phyloP scores from a whole-genome alignment of 108 stramenopile species.

The Nitzschia palea region DNA sequence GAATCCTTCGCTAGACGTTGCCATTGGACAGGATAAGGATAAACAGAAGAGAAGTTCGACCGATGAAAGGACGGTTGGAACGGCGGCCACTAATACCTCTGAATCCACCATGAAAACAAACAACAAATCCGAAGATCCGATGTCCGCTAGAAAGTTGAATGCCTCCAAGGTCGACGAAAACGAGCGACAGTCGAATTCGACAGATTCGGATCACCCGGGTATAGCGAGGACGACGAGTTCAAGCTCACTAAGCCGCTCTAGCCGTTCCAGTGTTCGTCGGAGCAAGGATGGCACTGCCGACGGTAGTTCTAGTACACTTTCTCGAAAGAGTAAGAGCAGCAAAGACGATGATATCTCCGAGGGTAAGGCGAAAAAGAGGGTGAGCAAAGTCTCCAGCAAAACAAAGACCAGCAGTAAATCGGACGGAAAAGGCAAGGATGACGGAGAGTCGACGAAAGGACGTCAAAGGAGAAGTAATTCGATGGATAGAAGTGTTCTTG shows the following conservation, averaged over 20 bases:
- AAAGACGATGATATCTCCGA: not conserved
- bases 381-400: not conserved
- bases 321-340: not conserved
- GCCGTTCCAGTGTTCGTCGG: not conserved
- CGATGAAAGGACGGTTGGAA: conserved; percentile 17
- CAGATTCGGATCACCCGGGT: not conserved
- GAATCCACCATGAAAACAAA: conserved; percentile 13
- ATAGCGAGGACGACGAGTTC: not conserved
- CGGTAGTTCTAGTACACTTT: conserved; percentile 4
- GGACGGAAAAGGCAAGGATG: not conserved
- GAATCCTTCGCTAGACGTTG: conserved; percentile 9
- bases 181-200: no score
- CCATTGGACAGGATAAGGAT: conserved; percentile 4
- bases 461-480: not conserved
- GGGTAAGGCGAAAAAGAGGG: not conserved
- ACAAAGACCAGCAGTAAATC: not conserved
- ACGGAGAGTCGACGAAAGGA: not conserved
- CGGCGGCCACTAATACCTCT: conserved; percentile 6
- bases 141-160: not conserved
- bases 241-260: conserved; percentile 1
- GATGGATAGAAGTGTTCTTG: not conserved
- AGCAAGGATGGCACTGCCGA: not conserved
- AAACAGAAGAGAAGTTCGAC: not conserved
- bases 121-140: not conserved
- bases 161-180: not conserved